Evolutionary conservation across 176 grass and related monocot genomes (phyloP), one percentile per base, ranked within the genome.

Genomic region (Eragrostis curvula): DNA sequence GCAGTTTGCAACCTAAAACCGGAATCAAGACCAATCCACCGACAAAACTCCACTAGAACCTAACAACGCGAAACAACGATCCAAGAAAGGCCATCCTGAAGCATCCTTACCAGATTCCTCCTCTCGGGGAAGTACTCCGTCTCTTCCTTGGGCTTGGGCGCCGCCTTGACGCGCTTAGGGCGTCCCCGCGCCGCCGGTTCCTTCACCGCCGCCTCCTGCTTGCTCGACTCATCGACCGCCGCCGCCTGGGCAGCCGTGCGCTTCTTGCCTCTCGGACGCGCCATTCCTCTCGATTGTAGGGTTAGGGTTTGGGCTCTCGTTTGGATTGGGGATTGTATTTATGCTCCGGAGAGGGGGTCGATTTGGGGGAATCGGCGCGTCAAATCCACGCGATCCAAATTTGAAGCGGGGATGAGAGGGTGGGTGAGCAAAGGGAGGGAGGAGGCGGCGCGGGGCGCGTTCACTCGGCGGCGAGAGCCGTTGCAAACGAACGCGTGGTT

Each of bases 331-430:
- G 13, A 13, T 39, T 17, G 45, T 66, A 78, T 72, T 66, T 67
- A 73, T 58, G 77, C 56, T 63, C 12, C 14, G 6, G 50, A 4
- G 41, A 20, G 30, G n/a, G 14, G 41, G 16, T 55, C 21, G 79
- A 72, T 87, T 68, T 68, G 56, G 56, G 81, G 74, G 77, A 53
- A 69, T n/a, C 63, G 27, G 75, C 48, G 89, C 89, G 82, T 88
- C 81, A 61, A 85, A 88, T 79, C 80, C 84, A 84, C 86, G 79
- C 75, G 68, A 81, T 68, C 64, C 70, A 91, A 94, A 91, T 94
- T 94, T 94, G 92, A 94, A 94, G 59, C 39, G 79, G 23, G 60
- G 64, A 27, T 1, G 45, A 28, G 32, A 40, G 21, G 17, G 21
- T 7, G 42, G 20, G 11, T 12, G n/a, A 24, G 9, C 12, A 3